Percentiles rank a stretch among this genome's conserved stretches.
Evolutionary conservation across 257 asterid species (phyloP).

Genomic region (Osmanthus fragrans): DNA sequence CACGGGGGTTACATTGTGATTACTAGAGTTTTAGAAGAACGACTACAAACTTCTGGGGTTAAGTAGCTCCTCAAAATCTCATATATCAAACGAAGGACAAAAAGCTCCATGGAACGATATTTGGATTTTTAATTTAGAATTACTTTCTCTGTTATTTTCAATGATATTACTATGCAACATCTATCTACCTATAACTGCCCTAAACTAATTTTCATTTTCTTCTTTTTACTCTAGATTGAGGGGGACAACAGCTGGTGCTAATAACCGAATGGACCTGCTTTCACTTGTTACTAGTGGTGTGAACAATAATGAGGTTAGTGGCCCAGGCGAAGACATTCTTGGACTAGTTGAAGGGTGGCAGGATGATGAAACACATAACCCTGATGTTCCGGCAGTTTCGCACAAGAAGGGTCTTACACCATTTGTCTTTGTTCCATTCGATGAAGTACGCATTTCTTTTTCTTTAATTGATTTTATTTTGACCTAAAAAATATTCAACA

Average conservation of each 20-base stretch:
- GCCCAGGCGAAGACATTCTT: conserved; percentile 73
- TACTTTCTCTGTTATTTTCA: background rate
- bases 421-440: conserved; percentile 89
- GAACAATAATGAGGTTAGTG: conserved; percentile 60
- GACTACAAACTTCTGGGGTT: background rate
- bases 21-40: background rate
- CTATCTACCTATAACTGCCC: background rate
- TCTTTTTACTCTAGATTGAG: conserved; percentile 53
- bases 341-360: conserved; percentile 89
- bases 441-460: conserved; percentile 61
- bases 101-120: background rate
- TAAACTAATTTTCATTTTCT: background rate
- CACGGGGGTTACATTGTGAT: background rate
- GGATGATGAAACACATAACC: conserved; percentile 91
- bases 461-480: background rate
- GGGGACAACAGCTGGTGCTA: conserved; percentile 83
- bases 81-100: background rate
- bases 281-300: conserved; percentile 89
- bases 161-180: background rate
- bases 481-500: background rate
- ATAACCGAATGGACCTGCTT: conserved; percentile 82
- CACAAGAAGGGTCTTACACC: conserved; percentile 87
- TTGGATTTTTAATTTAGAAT: background rate
- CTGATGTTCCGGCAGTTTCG: conserved; percentile 85
- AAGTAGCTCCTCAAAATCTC: background rate